Conservation (phyloP, 2,329 filamentous ascomycete species). For the Colletotrichum tanaceti region DNA sequence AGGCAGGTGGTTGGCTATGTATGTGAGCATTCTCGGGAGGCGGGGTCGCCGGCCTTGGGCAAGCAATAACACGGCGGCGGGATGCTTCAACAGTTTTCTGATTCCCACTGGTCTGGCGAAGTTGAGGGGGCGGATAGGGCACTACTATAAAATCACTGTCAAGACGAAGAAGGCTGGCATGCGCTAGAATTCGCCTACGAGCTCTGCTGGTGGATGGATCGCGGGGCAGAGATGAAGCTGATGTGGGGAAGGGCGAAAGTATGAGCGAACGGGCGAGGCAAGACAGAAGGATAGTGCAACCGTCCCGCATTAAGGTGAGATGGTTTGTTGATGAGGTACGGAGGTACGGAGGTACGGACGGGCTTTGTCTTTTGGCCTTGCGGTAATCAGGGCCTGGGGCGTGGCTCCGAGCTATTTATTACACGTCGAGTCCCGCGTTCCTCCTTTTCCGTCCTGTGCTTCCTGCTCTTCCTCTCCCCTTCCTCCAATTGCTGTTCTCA, state of each 20-base stretch:
- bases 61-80: background rate
- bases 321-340: background rate
- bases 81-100: background rate
- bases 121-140: background rate
- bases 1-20: background rate
- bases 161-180: background rate
- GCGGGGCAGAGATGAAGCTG: background rate
- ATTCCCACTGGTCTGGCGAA: background rate
- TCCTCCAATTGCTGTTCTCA: background rate
- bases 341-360: constrained; percentile 1
- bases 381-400: constrained; percentile 3
- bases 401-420: constrained; percentile 34
- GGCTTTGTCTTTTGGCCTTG: constrained; percentile 7
- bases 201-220: background rate
- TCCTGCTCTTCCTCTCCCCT: background rate
- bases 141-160: background rate
- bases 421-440: constrained; percentile 26
- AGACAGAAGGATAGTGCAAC: background rate
- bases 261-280: too few species aligned
- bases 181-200: background rate
- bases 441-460: background rate
- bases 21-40: background rate
- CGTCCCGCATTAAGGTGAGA: background rate
- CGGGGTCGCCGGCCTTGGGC: background rate
- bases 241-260: background rate